phyloP scores from a whole-genome alignment of 257 asterid species.

The Cinchona pubescens region DNA sequence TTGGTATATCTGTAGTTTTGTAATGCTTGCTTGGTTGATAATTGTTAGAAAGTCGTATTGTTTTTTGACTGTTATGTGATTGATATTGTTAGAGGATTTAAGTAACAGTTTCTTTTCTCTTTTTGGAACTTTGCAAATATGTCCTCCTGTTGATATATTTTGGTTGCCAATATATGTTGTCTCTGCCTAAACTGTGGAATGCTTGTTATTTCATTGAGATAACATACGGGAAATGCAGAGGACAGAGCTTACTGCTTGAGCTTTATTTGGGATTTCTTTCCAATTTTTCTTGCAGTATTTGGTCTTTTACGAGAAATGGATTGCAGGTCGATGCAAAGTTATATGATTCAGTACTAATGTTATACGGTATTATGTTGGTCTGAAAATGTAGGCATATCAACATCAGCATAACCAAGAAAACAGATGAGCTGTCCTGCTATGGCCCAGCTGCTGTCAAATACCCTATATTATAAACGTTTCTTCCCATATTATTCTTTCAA shows the following conservation, averaged over 20 bases:
- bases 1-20: not conserved
- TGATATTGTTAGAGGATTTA: not conserved
- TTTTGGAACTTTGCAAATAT: not conserved
- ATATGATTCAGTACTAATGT: not conserved
- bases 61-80: not conserved
- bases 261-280: not conserved
- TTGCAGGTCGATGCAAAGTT: not conserved
- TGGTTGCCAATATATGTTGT: not conserved
- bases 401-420: conserved; percentile 94
- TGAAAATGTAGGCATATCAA: conserved; percentile 56
- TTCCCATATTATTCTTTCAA: conserved; percentile 87
- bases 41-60: not conserved
- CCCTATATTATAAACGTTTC: conserved; percentile 86
- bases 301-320: not conserved
- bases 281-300: not conserved
- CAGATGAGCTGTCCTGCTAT: conserved; percentile 98
- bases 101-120: not conserved
- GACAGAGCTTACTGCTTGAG: not conserved
- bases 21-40: not conserved
- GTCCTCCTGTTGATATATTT: not conserved
- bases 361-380: not conserved
- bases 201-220: not conserved
- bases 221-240: not conserved
- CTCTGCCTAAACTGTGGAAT: not conserved
- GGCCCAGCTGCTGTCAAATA: conserved; percentile 90